Base-by-base conservation (phyloP, 106 monocot species). In the Ottelia alismoides region DNA sequence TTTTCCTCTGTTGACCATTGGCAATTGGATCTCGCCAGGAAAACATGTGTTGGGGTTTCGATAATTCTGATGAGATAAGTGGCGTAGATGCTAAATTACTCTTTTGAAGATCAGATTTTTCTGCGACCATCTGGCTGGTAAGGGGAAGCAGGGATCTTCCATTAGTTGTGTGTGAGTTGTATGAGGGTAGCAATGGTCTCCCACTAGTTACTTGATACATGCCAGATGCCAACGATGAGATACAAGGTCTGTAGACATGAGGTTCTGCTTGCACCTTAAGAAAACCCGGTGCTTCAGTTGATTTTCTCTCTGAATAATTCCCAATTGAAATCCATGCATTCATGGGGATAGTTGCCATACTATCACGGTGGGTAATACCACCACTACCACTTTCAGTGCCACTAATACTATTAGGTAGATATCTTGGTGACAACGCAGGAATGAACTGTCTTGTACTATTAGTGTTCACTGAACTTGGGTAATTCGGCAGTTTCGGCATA, bases 321-420 rank as follows among this genome's bases (percentile, higher is more conserved):
- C 74, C 76, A 43, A 70, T 51, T 1, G 86, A 79, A 59, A 87
- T 83, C 79, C 92, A 83, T 44, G 81, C 35, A 20, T n/a, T n/a
- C n/a, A n/a, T n/a, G n/a, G n/a, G n/a, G n/a, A n/a, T n/a, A n/a
- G n/a, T n/a, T n/a, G n/a, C n/a, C n/a, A n/a, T n/a, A n/a, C n/a
- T n/a, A n/a, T n/a, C n/a, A n/a, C n/a, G n/a, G n/a, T n/a, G n/a
- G n/a, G n/a, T n/a, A n/a, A n/a, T n/a, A n/a, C n/a, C n/a, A n/a
- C n/a, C n/a, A n/a, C n/a, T n/a, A n/a, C n/a, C n/a, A n/a, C n/a
- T n/a, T n/a, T n/a, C n/a, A n/a, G n/a, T n/a, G n/a, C n/a, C n/a
- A n/a, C n/a, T n/a, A n/a, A n/a, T n/a, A n/a, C n/a, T n/a, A n/a
- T n/a, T n/a, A 3, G 54, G 51, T 56, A 58, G 57, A 47, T 74